Evolutionary conservation across 139 green algal genomes (phyloP).

Genomic region (Tetradesmus lagerheimii): DNA sequence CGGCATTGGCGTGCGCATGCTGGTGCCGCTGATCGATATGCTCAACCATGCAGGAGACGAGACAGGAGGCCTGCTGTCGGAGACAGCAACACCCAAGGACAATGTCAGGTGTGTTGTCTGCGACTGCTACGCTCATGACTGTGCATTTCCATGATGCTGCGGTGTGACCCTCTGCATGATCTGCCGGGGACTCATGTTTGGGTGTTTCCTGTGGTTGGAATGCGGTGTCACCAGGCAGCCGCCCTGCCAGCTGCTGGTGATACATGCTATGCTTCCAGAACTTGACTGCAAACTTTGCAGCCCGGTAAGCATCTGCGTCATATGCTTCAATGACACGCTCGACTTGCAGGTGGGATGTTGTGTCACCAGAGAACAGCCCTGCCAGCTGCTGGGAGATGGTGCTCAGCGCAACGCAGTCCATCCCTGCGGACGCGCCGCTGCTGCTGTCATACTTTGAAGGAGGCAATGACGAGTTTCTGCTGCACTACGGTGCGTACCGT

Average conservation of each 20-base stretch:
- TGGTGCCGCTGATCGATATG: constrained; percentile 80
- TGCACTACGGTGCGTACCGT: constrained; percentile 53
- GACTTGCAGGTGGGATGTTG: constrained; percentile 69
- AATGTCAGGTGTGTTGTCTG: constrained; percentile 40
- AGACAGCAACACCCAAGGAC: constrained; percentile 13
- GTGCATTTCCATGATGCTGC: too few species aligned
- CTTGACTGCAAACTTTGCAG: too few species aligned
- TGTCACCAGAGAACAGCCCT: constrained; percentile 45
- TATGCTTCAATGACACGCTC: too few species aligned
- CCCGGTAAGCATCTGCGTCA: too few species aligned
- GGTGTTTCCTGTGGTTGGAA: too few species aligned
- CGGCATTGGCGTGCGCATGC: constrained; percentile 80
- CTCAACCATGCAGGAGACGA: constrained; percentile 87
- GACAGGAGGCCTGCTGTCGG: constrained; percentile 16
- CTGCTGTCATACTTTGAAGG: constrained; percentile 85
- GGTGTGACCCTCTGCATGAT: too few species aligned
- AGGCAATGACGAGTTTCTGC: constrained; percentile 86
- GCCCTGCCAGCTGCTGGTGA: too few species aligned
- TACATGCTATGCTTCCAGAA: too few species aligned
- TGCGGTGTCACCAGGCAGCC: too few species aligned
- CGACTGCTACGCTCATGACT: background rate
- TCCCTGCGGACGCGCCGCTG: constrained; percentile 60
- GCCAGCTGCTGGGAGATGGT: constrained; percentile 70
- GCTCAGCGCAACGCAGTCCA: constrained; percentile 58
- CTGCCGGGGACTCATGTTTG: too few species aligned